Base-by-base conservation (phyloP, 352 stramenopile species). In the Blastocystis sp. region DNA sequence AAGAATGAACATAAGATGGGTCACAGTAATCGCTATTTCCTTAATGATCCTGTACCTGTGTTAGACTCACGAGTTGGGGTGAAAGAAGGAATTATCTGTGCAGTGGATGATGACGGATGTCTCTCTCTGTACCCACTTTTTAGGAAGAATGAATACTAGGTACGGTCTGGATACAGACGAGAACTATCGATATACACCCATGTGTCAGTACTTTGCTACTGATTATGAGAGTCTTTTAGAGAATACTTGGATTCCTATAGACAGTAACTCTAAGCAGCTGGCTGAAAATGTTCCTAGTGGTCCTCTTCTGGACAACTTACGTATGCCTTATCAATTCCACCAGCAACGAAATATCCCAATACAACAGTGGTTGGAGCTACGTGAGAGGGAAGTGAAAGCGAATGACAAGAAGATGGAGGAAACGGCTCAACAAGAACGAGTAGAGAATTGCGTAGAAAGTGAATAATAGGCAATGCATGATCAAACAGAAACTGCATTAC, bases 21-120 rank as follows among this genome's bases (percentile, higher is more conserved):
- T n/a, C 71, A 83, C 35, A 83, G 71, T 42, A 83, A 83, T 43
- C 71, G 71, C 1, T 83, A 83, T 42, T 83, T 83, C 29, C 39
- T 83, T 27, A 66, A 66, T n/a, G 71, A 83, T 24, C n/a, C 54
- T 6, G 51, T 83, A 43, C 71, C 71, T 24, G 58, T 83, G 24
- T 7, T 83, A 12, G 71, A 83, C n/a, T 83, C 58, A 6, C 49
- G 54, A 6, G 43, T 83, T 43, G 29, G 24, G 5, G 16, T 37
- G 32, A 43, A 83, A 37, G 2, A 24, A 1, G 19, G 58, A n/a
- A 43, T 32, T 1, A 51, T 83, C 14, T n/a, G 56, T 11, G 71
- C 46, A 1, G 71, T 83, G 0, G 71, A 83, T 43, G 71, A 83
- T 32, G 71, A 83, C 27, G 71, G 71, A 51, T 51, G 21, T 12